These are phyloP conservation scores for Castanopsis chinensis DNA, from an alignment of 306 rosid species.

Conservation along the genomic window DNA sequence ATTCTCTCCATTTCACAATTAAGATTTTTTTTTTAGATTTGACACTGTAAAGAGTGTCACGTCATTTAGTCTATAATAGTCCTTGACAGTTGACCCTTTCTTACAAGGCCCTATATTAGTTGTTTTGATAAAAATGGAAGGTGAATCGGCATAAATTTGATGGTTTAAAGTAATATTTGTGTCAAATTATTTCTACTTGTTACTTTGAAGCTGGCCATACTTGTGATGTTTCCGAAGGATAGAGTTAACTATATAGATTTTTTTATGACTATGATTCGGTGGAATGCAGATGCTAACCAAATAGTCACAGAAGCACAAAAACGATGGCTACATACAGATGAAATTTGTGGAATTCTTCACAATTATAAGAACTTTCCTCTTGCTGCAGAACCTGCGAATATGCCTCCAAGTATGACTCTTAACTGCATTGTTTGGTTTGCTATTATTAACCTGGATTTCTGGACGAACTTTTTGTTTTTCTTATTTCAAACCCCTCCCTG, in stretches of 20 bases:
- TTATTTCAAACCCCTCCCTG: not conserved
- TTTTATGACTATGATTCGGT: slow-evolving; percentile 18
- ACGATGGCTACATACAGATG: slow-evolving; percentile 93
- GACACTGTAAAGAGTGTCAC: not conserved
- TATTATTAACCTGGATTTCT: slow-evolving; percentile 3
- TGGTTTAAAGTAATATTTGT: not conserved
- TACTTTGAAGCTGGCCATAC: not conserved
- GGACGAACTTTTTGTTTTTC: not conserved
- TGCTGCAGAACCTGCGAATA: slow-evolving; percentile 59
- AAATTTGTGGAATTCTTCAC: slow-evolving; percentile 75
- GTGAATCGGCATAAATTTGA: not conserved
- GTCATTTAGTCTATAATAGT: not conserved
- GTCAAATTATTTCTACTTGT: not conserved
- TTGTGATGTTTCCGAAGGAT: not conserved
- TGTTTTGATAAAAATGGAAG: not conserved
- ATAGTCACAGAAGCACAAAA: slow-evolving; percentile 67
- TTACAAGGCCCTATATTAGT: not conserved
- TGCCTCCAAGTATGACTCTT: slow-evolving; percentile 65
- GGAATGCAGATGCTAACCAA: slow-evolving; percentile 56
- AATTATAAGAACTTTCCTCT: slow-evolving; percentile 48
- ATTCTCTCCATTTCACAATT: too few species aligned
- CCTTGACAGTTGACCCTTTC: too few species aligned
- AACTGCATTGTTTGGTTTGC: slow-evolving; percentile 7
- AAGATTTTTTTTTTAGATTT: not conserved
- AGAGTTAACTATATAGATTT: not conserved